Conservation (phyloP, 2,329 filamentous ascomycete genomes). For the Xenosphaeropsis pyriputrescens region DNA sequence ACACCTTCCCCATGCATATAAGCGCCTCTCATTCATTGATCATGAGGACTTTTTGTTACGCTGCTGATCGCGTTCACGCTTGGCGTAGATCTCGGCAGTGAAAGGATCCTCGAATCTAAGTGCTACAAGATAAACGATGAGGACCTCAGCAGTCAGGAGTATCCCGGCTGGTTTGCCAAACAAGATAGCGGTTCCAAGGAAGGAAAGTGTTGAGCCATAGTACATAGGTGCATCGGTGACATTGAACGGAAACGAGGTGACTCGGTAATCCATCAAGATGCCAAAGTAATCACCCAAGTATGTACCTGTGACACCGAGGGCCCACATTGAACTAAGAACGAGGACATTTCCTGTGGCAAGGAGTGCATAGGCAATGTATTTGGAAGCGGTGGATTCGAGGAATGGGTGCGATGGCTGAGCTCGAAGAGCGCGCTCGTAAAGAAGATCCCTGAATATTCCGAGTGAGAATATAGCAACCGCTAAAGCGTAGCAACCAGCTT, state of each 20-base stretch:
- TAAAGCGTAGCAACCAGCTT: conserved; percentile 77
- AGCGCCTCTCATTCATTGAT: background rate
- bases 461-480: conserved; percentile 80
- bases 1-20: background rate
- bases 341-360: conserved; percentile 67
- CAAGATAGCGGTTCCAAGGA: conserved; percentile 73
- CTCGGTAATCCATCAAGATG: conserved; percentile 89
- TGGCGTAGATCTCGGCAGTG: conserved; percentile 78
- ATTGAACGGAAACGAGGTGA: conserved; percentile 93
- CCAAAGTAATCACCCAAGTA: conserved; percentile 37
- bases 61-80: conserved; percentile 42
- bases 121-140: conserved; percentile 66
- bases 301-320: conserved; percentile 40
- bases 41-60: background rate
- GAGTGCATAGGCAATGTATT: conserved; percentile 54
- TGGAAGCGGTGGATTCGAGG: conserved; percentile 43
- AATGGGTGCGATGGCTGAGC: conserved; percentile 61
- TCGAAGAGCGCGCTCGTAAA: conserved; percentile 75
- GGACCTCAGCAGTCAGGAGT: conserved; percentile 59
- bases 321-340: conserved; percentile 81
- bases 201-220: conserved; percentile 83
- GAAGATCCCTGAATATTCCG: conserved; percentile 73
- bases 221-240: conserved; percentile 91
- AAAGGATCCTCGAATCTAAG: conserved; percentile 82
- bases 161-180: conserved; percentile 81